These are phyloP conservation scores for Pascua sp. DNA, from an alignment of 1,284 basidiomycete genomes.

Conservation along the genomic window DNA sequence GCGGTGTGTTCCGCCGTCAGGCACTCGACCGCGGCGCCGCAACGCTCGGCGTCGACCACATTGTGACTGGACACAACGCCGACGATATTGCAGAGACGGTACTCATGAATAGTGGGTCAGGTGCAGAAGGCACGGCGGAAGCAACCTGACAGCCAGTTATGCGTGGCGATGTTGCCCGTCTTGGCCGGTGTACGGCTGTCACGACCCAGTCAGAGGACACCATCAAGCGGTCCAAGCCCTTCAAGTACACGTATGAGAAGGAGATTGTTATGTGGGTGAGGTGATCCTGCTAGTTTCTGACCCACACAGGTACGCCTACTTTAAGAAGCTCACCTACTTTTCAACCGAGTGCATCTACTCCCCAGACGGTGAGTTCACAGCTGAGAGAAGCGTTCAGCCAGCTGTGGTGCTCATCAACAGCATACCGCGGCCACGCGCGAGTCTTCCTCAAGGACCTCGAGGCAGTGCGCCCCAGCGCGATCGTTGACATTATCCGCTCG, in stretches of 20 bases:
- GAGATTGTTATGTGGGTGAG: slow-evolving; percentile 89
- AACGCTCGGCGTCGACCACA: slow-evolving; percentile 86
- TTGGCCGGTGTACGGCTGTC: slow-evolving; percentile 90
- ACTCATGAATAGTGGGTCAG: slow-evolving; percentile 86
- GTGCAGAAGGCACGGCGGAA: not conserved
- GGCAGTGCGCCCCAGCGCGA: slow-evolving; percentile 84
- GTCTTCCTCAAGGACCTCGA: slow-evolving; percentile 94
- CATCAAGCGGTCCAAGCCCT: slow-evolving; percentile 94
- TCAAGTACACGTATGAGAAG: slow-evolving; percentile 99
- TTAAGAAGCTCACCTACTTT: slow-evolving; percentile 97
- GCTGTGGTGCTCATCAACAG: slow-evolving; percentile 44
- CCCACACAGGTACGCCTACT: slow-evolving; percentile 84
- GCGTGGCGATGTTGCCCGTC: slow-evolving; percentile 90
- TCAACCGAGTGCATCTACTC: slow-evolving; percentile 99
- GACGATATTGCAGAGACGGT: slow-evolving; percentile 99
- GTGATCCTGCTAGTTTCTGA: not conserved
- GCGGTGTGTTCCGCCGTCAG: slow-evolving; percentile 93
- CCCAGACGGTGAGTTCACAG: slow-evolving; percentile 61
- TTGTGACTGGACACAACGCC: slow-evolving; percentile 98
- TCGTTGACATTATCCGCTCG: slow-evolving; percentile 96
- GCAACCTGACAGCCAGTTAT: slow-evolving; percentile 62
- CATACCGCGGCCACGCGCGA: slow-evolving; percentile 93
- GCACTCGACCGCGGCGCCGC: slow-evolving; percentile 92
- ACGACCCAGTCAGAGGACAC: slow-evolving; percentile 91
- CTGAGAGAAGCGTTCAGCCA: not conserved